Evolutionary conservation across 805 yeast genomes (phyloP).

Genomic region (Kazachstania kunashirensis): DNA sequence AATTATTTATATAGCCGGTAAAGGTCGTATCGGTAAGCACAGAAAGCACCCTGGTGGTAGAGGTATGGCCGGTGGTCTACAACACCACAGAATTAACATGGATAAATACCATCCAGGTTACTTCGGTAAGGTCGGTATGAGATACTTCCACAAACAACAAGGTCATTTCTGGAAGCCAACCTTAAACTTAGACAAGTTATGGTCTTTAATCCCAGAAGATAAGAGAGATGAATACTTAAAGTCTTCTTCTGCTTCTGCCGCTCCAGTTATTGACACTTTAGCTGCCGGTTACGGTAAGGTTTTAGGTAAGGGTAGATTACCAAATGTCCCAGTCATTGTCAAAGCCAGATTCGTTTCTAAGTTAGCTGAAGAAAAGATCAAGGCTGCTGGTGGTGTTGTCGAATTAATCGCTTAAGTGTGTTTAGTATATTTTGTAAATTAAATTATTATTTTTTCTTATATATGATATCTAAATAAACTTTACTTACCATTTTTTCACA

Average conservation of each 20-base stretch:
- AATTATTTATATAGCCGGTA: conserved; percentile 68
- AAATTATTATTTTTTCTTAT: too few species aligned
- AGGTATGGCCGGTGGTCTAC: conserved; percentile 99
- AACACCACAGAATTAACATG: conserved; percentile 99
- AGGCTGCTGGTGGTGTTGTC: conserved; percentile 99
- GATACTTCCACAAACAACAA: conserved; percentile 95
- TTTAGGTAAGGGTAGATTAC: conserved; percentile 98
- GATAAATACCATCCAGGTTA: conserved; percentile 99
- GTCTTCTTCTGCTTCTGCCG: conserved; percentile 76
- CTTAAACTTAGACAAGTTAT: conserved; percentile 94
- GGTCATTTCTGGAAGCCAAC: conserved; percentile 97
- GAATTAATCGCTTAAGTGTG: conserved; percentile 90
- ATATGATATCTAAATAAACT: too few species aligned
- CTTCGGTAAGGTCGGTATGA: conserved; percentile 99
- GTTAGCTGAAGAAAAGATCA: conserved; percentile 99
- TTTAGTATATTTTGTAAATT: too few species aligned
- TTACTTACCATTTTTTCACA: too few species aligned
- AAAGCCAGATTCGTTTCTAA: conserved; percentile 99
- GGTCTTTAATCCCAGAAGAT: conserved; percentile 92
- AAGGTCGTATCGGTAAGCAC: conserved; percentile 99
- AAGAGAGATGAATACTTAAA: conserved; percentile 90
- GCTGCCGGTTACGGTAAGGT: conserved; percentile 99
- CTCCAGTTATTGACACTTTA: conserved; percentile 98
- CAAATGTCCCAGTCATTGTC: conserved; percentile 96
- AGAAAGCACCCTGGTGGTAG: conserved; percentile 99